Base-by-base conservation (phyloP, 805 yeast species). In the Nakazawaea ambrosiae region DNA sequence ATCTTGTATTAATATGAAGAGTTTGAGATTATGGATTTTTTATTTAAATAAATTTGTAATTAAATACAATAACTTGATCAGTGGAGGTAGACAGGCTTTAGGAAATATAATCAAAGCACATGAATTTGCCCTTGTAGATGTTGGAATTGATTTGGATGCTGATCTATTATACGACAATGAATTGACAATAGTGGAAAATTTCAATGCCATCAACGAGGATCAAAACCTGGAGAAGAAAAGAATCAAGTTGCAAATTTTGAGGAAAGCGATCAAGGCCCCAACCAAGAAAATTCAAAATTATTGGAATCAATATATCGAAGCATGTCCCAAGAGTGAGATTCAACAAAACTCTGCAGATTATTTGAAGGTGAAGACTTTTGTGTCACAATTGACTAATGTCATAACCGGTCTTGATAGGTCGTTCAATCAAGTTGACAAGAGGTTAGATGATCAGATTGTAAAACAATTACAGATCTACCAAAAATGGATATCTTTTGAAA, bases 201-300 rank as follows among this genome's bases (percentile, higher is more conserved):
- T 92, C 90, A 77, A 76, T 34, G 89, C 95, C 3, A 68, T 75
- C 14, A 76, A 79, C 25, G 75, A 80, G 31, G 86, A 90, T 82
- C 97, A 90, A 53, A 81, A 76, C 45, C 88, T 83, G 53, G 89
- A 83, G 48, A 81, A 84, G 45, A 70, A 73, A 50, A 96, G 86
- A 50, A 64, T 80, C 50, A 73, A 83, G 33, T 70, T 97, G 49
- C 78, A 77, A 44, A 68, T 82, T 4, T 86, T 81, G 56, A 75
- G 81, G 46, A 73, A 73, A 41, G 76, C 82, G 45, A 66, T 88
- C 15, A 64, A 72, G n/a, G 68, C 78, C n/a, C 98, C 98, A 4
- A 67, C 85, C 20, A 70, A 71, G 34, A 75, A 78, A 42, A 61
- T 90, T 33, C 96, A 89, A 54, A 68, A 66, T 17, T 65, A 83